Conservation (phyloP, 2,329 filamentous ascomycete species). For the Fusarium acutatum region DNA sequence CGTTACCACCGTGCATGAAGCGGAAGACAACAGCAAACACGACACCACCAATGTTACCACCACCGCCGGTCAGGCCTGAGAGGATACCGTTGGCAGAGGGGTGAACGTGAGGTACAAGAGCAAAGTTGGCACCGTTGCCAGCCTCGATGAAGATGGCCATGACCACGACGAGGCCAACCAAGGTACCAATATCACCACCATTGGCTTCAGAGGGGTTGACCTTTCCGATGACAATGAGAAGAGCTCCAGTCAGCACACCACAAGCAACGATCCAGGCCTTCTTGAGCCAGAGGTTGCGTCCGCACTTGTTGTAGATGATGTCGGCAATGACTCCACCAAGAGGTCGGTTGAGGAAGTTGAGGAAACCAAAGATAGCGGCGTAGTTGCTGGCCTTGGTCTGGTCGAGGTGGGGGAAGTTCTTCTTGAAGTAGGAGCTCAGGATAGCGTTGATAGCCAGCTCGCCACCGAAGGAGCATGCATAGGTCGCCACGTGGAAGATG, state of each 20-base stretch:
- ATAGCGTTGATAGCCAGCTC: conserved; percentile 71
- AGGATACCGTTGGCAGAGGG: conserved; percentile 82
- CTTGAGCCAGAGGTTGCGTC: conserved; percentile 48
- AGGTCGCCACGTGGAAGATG: conserved; percentile 63
- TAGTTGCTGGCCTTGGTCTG: conserved; percentile 67
- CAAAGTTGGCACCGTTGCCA: conserved; percentile 86
- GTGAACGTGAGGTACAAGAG: conserved; percentile 86
- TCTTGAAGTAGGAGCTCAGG: conserved; percentile 66
- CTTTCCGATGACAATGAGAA: conserved; percentile 69
- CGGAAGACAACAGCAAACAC: conserved; percentile 85
- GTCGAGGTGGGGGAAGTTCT: conserved; percentile 65
- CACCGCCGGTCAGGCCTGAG: conserved; percentile 79
- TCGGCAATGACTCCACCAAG: conserved; percentile 68
- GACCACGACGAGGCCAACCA: conserved; percentile 80
- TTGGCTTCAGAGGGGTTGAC: conserved; percentile 67
- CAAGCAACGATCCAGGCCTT: conserved; percentile 58
- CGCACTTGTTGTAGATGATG: conserved; percentile 53
- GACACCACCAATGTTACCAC: conserved; percentile 86
- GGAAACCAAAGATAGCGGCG: conserved; percentile 78
- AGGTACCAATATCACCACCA: conserved; percentile 54
- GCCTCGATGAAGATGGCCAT: conserved; percentile 86
- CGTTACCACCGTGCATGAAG: conserved; percentile 68
- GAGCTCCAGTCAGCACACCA: conserved; percentile 69
- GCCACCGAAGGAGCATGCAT: conserved; percentile 70
- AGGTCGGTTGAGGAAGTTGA: conserved; percentile 74